Base-by-base conservation (phyloP, 1,284 basidiomycete genomes). In the Ustilago shanxiensis region DNA sequence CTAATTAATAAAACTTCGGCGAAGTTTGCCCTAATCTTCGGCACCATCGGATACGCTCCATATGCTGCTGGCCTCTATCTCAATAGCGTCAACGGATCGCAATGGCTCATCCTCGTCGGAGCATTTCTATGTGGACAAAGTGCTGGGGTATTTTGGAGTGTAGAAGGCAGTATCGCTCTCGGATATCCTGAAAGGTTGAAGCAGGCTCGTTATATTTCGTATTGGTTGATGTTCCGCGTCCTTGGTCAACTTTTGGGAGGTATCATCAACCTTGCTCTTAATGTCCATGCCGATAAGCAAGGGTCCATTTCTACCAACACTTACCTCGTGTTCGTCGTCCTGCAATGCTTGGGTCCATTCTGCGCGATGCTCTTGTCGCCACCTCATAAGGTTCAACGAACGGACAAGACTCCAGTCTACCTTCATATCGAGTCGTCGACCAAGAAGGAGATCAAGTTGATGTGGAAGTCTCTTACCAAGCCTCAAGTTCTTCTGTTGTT, bases 241-340 rank as follows among this genome's bases (percentile, higher is more conserved):
- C 67, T 83, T 26, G 81, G 85, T 18, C 82, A 83, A 45, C 56
- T 86, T 24, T 66, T 87, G 11, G 84, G 86, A 3, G 87, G 87
- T 1, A 78, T 78, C 50, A 86, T 88, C 80, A 86, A 85, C 66
- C 79, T 87, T 8, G 85, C 77, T 0, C 81, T 87, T 53, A 87
- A 87, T 70, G 79, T 81, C 26, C 52, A 84, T 3, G 68, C 79
- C 35, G 50, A 60, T 11, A 57, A 62, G 14, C 76, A 79, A 2
- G 87, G 87, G 1, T 81, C 79, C 6, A 78, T 88, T 45, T 72
- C 66, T 18, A 79, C 74, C 29, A 80, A 84, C 37, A 87, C 87
- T 1, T 87, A 86, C 66, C 69, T 87, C 59, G 84, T 87, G 28
- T 87, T 88, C 61, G 86, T 88, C 37, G 84, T 80, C 0, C 77